Base-by-base conservation (phyloP, 2,329 filamentous ascomycete genomes). In the Monilinia fructigena region DNA sequence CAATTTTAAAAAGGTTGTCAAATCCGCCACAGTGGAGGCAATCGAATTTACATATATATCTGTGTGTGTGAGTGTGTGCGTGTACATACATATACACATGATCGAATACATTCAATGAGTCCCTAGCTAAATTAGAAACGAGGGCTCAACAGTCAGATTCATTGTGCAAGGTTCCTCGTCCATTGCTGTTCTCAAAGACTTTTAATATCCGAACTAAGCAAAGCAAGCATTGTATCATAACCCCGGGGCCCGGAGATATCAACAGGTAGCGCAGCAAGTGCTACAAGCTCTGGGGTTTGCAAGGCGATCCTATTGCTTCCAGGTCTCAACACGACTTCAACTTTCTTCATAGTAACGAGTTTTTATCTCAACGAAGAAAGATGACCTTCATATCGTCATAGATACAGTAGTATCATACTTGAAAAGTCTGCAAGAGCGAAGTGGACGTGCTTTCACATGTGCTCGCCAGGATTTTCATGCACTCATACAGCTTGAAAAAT, bases 371-470 rank as follows among this genome's bases (percentile, higher is more conserved):
- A 63, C 18, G 38, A 63, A 35, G 18, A 45, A 40, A 20, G 20
- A 35, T 35, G 26, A 20, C 26, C 52, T 11, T 40, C 14, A 12
- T 40, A 40, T 35, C 50, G 16, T 47, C 40, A 58, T 58, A 45
- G 31, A 35, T 35, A 35, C 31, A 35, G 45, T n/a, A 45, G 40
- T 3, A 53, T 31, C 26, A 23, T 38, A 38, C 31, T 35, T 42
- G 50, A 31, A 62, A 62, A n/a, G 28, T 58, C 26, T 58, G n/a
- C 14, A 47, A 60, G 38, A 54, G 47, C 26, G 35, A 52, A 61
- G 45, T 60, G 58, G 64, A 66, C 58, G 23, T 16, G 62, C 31
- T 55, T 66, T 63, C 56, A 66, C 65, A 55, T 66, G 56, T 62
- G 50, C 63, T 47, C 42, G 20, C 40, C 42, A 35, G 42, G 58